Conservation (phyloP, 768 basidiomycete species). For the Cantharellus cinnabarinus region DNA sequence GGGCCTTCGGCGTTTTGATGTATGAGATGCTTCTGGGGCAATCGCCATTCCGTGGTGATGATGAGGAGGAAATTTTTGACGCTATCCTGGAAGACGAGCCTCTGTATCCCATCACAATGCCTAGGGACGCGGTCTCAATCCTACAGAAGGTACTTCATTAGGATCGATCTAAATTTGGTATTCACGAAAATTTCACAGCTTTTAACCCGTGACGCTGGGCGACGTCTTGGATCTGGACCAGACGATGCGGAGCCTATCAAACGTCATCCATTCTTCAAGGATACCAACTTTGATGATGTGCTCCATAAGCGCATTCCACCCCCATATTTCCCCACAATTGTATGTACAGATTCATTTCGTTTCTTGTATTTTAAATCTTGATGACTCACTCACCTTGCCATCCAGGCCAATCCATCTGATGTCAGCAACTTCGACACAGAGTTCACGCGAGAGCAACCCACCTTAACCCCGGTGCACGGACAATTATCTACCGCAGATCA, state of each 20-base stretch:
- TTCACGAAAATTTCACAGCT: constrained; percentile 28
- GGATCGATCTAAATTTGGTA: not conserved
- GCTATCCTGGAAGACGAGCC: constrained; percentile 98
- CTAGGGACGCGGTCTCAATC: constrained; percentile 86
- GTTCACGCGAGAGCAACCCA: constrained; percentile 92
- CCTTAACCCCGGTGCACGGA: constrained; percentile 90
- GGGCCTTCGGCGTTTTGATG: constrained; percentile 96
- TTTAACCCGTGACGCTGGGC: constrained; percentile 74
- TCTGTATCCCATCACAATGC: constrained; percentile 98
- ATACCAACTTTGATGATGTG: constrained; percentile 94
- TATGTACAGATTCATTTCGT: constrained; percentile 21
- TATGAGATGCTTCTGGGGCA: constrained; percentile 99
- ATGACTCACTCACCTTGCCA: constrained; percentile 3
- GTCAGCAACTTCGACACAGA: constrained; percentile 80
- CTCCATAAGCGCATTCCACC: constrained; percentile 91
- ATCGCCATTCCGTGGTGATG: constrained; percentile 97
- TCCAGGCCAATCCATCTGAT: constrained; percentile 14
- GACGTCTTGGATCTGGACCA: constrained; percentile 79
- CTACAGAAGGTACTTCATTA: constrained; percentile 58
- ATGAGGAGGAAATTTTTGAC: constrained; percentile 99
- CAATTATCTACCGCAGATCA: constrained; percentile 81
- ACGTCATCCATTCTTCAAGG: constrained; percentile 94
- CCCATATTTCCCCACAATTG: constrained; percentile 92
- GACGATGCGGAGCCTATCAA: constrained; percentile 96
- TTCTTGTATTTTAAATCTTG: not conserved